These are phyloP conservation scores for Trichoderma sp. DNA, from an alignment of 2,329 filamentous ascomycete species.

Conservation along the genomic window DNA sequence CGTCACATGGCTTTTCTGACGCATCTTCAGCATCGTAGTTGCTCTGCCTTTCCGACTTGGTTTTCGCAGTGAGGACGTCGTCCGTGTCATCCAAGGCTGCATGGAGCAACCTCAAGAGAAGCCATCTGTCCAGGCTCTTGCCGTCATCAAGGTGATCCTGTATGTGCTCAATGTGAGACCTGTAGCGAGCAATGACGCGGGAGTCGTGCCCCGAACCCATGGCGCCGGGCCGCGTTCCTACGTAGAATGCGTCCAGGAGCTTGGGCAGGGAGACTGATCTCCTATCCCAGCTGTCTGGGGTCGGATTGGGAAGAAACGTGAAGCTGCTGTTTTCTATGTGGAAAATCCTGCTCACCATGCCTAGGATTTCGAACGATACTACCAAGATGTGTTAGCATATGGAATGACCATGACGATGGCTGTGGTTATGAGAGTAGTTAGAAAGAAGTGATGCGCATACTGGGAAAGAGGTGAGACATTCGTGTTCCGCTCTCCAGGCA, in stretches of 20 bases:
- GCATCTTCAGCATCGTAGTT: slow-evolving; percentile 1
- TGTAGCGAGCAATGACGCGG: slow-evolving; percentile 35
- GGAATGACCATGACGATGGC: neutral
- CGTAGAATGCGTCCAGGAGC: slow-evolving; percentile 46
- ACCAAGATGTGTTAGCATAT: slow-evolving; percentile 27
- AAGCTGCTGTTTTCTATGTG: slow-evolving; percentile 54
- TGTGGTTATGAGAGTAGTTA: too few species aligned
- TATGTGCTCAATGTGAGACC: slow-evolving; percentile 35
- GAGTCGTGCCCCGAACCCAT: slow-evolving; percentile 31
- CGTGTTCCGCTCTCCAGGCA: slow-evolving; percentile 45
- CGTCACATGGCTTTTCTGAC: neutral
- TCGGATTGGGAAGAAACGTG: slow-evolving; percentile 60
- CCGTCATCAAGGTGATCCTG: slow-evolving; percentile 33
- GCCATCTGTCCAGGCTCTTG: slow-evolving; percentile 36
- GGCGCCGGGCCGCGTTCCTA: slow-evolving; percentile 36
- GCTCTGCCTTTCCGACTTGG: slow-evolving; percentile 27
- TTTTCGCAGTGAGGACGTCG: slow-evolving; percentile 45
- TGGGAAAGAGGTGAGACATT: slow-evolving; percentile 54
- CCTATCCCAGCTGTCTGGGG: slow-evolving; percentile 56
- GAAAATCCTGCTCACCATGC: slow-evolving; percentile 57
- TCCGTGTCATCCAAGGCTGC: slow-evolving; percentile 48
- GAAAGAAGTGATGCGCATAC: slow-evolving; percentile 38
- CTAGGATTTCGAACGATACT: slow-evolving; percentile 61
- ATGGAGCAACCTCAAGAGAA: slow-evolving; percentile 46
- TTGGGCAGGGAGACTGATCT: slow-evolving; percentile 49